A percentile compares a stretch with the other conserved stretches of the same genome.
phyloP scores from a whole-genome alignment of 1,139 yeast species.

The Groenewaldozyma sp. region DNA sequence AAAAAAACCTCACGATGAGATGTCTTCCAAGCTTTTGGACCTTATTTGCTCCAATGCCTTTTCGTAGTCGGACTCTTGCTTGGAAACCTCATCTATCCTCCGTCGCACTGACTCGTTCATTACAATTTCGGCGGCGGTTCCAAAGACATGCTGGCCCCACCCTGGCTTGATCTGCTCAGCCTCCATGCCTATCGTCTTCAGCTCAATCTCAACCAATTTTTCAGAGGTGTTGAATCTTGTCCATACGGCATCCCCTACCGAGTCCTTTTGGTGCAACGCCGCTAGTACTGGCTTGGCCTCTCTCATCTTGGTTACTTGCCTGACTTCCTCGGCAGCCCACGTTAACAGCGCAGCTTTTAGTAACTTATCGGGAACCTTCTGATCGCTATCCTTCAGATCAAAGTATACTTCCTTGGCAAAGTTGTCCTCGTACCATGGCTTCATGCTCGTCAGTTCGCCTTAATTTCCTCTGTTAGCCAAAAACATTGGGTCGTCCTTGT shows the following conservation, averaged over 20 bases:
- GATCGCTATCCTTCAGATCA: constrained; percentile 42
- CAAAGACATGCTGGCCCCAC: constrained; percentile 72
- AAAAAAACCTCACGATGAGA: no score
- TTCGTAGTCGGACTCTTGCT: constrained; percentile 21
- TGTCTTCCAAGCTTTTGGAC: constrained; percentile 13
- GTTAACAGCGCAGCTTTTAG: constrained; percentile 75
- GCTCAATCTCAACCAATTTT: constrained; percentile 70
- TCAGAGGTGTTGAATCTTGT: constrained; percentile 71
- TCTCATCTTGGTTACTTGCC: constrained; percentile 60
- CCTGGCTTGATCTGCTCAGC: constrained; percentile 66
- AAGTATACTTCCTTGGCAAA: constrained; percentile 56
- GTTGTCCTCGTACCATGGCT: constrained; percentile 64
- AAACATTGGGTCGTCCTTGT: not conserved
- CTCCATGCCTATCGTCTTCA: constrained; percentile 69
- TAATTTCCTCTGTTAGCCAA: constrained; percentile 5
- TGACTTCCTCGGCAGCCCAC: constrained; percentile 64
- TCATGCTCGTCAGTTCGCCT: constrained; percentile 44
- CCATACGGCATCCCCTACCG: constrained; percentile 82
- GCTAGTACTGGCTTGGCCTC: constrained; percentile 62
- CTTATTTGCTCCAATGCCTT: constrained; percentile 18
- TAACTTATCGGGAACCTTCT: constrained; percentile 70
- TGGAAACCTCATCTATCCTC: constrained; percentile 56
- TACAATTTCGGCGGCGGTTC: constrained; percentile 79
- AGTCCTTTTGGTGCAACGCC: constrained; percentile 73
- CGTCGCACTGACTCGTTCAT: constrained; percentile 86